These are phyloP conservation scores for Neurospora sp. DNA, from an alignment of 2,329 filamentous ascomycete genomes.

Conservation along the genomic window DNA sequence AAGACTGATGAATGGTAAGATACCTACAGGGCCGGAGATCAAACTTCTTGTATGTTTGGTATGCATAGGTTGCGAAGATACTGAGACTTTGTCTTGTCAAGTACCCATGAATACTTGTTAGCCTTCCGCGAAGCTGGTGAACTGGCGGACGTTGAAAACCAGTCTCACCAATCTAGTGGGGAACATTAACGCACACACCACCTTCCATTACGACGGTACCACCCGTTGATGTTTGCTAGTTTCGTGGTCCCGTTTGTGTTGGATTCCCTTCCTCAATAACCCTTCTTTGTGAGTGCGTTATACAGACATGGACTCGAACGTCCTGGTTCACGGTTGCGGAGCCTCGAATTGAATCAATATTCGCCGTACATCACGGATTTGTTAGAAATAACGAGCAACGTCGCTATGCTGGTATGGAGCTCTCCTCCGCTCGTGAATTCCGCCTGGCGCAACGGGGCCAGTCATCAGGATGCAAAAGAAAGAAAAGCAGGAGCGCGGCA, in stretches of 20 bases:
- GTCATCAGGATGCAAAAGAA: neutral
- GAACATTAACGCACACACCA: neutral
- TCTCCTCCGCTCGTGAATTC: neutral
- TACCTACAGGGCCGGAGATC: neutral
- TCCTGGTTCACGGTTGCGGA: conserved; percentile 12
- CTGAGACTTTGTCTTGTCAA: neutral
- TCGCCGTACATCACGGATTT: neutral
- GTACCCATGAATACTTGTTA: neutral
- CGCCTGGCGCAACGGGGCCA: neutral
- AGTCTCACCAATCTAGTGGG: neutral
- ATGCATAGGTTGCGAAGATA: neutral
- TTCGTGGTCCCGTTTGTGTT: conserved; percentile 10
- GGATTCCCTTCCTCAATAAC: neutral
- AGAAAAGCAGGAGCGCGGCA: neutral
- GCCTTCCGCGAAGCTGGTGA: neutral
- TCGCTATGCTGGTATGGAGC: neutral
- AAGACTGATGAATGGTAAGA: neutral
- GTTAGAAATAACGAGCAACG: neutral
- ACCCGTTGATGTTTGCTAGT: conserved; percentile 7
- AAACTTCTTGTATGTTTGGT: neutral
- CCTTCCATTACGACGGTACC: neutral
- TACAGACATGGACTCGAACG: conserved; percentile 5
- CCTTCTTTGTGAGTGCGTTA: neutral
- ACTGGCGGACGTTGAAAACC: neutral
- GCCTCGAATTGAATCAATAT: conserved; percentile 7